Base-by-base conservation (phyloP, 2,329 filamentous ascomycete genomes). In the Dichotomopilus funicola region DNA sequence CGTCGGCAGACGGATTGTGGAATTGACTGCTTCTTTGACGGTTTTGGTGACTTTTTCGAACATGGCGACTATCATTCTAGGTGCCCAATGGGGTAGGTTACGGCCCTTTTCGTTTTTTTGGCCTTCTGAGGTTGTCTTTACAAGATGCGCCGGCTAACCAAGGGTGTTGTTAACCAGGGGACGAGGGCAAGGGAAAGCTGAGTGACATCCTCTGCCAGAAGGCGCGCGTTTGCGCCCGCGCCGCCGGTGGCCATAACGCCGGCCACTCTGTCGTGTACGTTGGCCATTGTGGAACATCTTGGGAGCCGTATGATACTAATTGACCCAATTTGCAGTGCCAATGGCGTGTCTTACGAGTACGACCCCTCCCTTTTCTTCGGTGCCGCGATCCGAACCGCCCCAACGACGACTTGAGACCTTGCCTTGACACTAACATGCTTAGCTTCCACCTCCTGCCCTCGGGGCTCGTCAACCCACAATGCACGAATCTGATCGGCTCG, bases 401-500 rank as follows among this genome's bases (percentile, higher is more conserved):
- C 33, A 48, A 49, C 37, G 5, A n/a, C 12, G 6, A 8, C n/a
- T 44, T 67, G 55, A 68, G 53, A 50, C 55, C 31, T n/a, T 38
- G 59, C 27, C 42, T 31, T 42, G 33, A 27, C 19, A 27, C 19
- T 27, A 27, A 27, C 19, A 27, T 27, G 19, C 8, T 27, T 73
- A 78, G 78, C 70, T 80, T 82, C 61, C 81, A 86, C 68, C 78
- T 87, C 57, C 72, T 86, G 49, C 81, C 85, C 31, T 87, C 82
- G 54, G 88, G 88, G 57, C 78, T 91, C 58, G 77, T 91, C 62
- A 88, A 87, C 67, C 84, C 86, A 6, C 74, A 75, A 44, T 88
- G 81, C 68, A 77, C 82, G 64, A 91, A 91, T 73, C 74, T 91
- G 55, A 86, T 91, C 67, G 88, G 87, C 57, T 86, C 84, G 49